Conservation (phyloP, 257 asterid species). For the Penstemon eatonii region DNA sequence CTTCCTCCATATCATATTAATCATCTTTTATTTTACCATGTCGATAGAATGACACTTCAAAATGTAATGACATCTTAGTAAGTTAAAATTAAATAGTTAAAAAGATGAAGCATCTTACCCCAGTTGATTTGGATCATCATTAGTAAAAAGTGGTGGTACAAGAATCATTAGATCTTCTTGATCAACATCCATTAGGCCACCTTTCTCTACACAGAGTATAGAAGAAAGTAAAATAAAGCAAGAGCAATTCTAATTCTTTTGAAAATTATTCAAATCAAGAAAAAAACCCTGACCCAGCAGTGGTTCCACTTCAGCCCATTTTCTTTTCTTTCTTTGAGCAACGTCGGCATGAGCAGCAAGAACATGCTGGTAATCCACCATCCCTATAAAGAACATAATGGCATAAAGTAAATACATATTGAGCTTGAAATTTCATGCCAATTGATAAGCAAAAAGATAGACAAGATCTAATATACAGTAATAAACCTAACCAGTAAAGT, state of each 20-base stretch:
- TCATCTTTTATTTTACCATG: background rate
- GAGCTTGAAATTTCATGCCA: background rate
- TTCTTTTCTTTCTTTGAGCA: constrained; percentile 68
- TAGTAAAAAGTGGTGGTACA: constrained; percentile 83
- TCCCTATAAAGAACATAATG: constrained; percentile 50
- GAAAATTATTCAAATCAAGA: constrained; percentile 23
- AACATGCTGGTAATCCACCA: constrained; percentile 97
- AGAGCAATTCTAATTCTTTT: constrained; percentile 14
- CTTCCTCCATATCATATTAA: constrained; percentile 1
- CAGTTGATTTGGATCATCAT: constrained; percentile 71
- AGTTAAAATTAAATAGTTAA: constrained; percentile 12
- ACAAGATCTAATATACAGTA: background rate
- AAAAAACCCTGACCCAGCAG: constrained; percentile 50
- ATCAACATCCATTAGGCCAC: constrained; percentile 61
- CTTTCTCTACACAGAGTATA: constrained; percentile 46
- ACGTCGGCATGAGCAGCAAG: constrained; percentile 77
- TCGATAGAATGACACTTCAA: background rate
- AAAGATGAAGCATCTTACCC: constrained; percentile 52
- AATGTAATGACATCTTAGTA: constrained; percentile 2
- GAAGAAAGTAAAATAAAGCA: constrained; percentile 29
- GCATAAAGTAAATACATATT: constrained; percentile 26
- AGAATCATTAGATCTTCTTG: constrained; percentile 81
- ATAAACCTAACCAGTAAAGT: constrained; percentile 61
- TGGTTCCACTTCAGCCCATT: constrained; percentile 69
- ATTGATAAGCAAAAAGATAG: constrained; percentile 23